Evolutionary conservation across 768 basidiomycete genomes (phyloP).

Genomic region (Mycena epipterygia): DNA sequence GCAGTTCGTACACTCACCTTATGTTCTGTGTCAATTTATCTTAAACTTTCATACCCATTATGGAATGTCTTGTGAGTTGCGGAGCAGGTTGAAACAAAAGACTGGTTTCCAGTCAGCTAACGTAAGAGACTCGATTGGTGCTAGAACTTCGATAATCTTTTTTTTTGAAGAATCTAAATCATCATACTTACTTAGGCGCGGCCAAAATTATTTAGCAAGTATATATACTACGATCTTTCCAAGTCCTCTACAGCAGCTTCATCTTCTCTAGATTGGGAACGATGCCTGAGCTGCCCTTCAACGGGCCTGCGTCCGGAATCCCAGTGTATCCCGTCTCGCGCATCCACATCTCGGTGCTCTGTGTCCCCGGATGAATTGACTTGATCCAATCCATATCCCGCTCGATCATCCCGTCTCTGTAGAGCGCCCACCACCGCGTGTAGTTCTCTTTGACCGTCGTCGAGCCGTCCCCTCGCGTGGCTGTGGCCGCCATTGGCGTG

Average conservation of each 20-base stretch:
- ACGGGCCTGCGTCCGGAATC: conserved; percentile 8
- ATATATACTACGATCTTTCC: too few relatives aligned
- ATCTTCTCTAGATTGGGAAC: conserved; percentile 21
- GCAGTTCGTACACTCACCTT: conserved; percentile 51
- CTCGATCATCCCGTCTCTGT: conserved; percentile 57
- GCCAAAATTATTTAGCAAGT: too few relatives aligned
- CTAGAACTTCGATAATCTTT: too few relatives aligned
- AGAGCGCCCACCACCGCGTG: conserved; percentile 57
- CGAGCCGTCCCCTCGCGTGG: conserved; percentile 44
- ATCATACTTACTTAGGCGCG: too few relatives aligned
- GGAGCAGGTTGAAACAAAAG: too few relatives aligned
- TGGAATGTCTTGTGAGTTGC: too few relatives aligned
- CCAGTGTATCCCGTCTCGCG: conserved; percentile 28
- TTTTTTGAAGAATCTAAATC: too few relatives aligned
- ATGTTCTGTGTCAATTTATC: too few relatives aligned
- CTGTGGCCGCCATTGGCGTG: conserved; percentile 48
- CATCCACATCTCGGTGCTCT: conserved; percentile 29
- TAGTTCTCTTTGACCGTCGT: conserved; percentile 57
- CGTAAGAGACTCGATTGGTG: too few relatives aligned
- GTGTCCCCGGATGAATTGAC: conserved; percentile 49
- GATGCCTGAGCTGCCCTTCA: conserved; percentile 22
- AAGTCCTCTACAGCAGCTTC: conserved; percentile 5
- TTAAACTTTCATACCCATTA: too few relatives aligned
- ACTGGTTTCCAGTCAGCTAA: too few relatives aligned
- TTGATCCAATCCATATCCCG: conserved; percentile 61